Evolutionary conservation across 1,139 yeast genomes (phyloP).

Genomic region (Magnusiomyces suaveolens): DNA sequence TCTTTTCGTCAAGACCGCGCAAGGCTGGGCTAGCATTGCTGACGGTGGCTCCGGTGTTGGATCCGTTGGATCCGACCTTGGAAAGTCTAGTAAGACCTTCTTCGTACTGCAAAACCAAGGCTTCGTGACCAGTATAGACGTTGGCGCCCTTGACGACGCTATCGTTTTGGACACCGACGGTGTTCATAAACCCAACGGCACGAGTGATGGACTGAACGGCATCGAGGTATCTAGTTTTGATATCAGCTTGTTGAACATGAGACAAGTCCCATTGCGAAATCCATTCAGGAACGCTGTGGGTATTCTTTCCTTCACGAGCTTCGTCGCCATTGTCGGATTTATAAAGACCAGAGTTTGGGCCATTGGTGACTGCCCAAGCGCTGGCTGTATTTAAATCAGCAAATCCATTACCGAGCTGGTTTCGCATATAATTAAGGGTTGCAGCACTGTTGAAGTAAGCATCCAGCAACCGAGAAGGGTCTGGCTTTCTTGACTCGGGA

Average conservation of each 20-base stretch:
- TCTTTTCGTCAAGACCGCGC: background rate
- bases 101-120: slow-evolving; percentile 36
- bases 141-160: slow-evolving; percentile 30
- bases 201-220: slow-evolving; percentile 34
- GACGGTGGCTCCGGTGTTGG: background rate
- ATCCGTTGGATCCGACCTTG: slow-evolving; percentile 12
- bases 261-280: slow-evolving; percentile 33
- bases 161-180: slow-evolving; percentile 34
- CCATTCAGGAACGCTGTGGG: slow-evolving; percentile 1
- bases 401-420: slow-evolving; percentile 33
- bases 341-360: background rate
- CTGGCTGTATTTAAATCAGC: slow-evolving; percentile 32
- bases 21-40: slow-evolving; percentile 15
- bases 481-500: slow-evolving; percentile 33
- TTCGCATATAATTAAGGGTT: slow-evolving; percentile 35
- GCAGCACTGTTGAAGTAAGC: slow-evolving; percentile 41
- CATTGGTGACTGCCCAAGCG: background rate
- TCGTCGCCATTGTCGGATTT: background rate
- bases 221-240: slow-evolving; percentile 32
- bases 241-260: slow-evolving; percentile 33
- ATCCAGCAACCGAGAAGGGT: slow-evolving; percentile 35
- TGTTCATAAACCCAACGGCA: slow-evolving; percentile 33
- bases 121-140: slow-evolving; percentile 38
- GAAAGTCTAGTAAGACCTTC: slow-evolving; percentile 34
- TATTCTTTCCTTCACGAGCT: background rate